Base-by-base conservation (phyloP, 495 filamentous ascomycete species). In the Xylaria longipes region DNA sequence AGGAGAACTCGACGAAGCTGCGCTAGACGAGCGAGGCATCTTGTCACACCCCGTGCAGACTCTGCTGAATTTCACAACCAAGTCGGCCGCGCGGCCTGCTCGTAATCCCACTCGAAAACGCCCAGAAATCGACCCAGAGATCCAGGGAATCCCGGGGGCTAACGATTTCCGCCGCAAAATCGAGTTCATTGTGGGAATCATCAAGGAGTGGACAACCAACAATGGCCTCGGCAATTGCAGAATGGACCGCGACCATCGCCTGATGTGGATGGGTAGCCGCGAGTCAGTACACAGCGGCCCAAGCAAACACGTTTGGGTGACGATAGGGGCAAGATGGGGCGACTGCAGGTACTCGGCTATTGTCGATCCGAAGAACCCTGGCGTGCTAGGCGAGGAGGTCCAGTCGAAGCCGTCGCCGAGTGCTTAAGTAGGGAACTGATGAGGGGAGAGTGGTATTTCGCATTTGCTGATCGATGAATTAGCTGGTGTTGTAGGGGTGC, bases 151-250 rank as follows among this genome's bases (percentile, higher is more conserved):
- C 20, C 87, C 94, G 2, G 87, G 89, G 20, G 92, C 91, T 22
- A 97, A 97, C 77, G 86, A 89, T n/a, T 90, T 97, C 78, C 83
- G 89, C n/a, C 83, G 82, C 63, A 97, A 97, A 81, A 86, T 96
- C 39, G 85, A 87, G 65, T 97, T 96, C 77, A 87, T 97, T 69
- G 85, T 87, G 58, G 82, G 87, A 33, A 87, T 94, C 3, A 80
- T 95, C 8, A 88, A 89, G 70, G 87, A 90, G 67, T 97, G 93
- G 93, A 86, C 89, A n/a, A 76, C 80, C 57, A 88, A 91, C 65
- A 90, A 90, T 0, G 91, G 93, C 3, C 78, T 97, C 11, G 94
- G 94, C 4, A 87, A 86, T 33, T 83, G 84, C 54, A 81, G 84
- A 33, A 84, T 87, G 80, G 80, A 79, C 60, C 80, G 83, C 27